A percentile compares a stretch with the other conserved stretches of the same genome.
phyloP scores from a whole-genome alignment of 129 eudicot genomes.

The Cynara cardunculus region DNA sequence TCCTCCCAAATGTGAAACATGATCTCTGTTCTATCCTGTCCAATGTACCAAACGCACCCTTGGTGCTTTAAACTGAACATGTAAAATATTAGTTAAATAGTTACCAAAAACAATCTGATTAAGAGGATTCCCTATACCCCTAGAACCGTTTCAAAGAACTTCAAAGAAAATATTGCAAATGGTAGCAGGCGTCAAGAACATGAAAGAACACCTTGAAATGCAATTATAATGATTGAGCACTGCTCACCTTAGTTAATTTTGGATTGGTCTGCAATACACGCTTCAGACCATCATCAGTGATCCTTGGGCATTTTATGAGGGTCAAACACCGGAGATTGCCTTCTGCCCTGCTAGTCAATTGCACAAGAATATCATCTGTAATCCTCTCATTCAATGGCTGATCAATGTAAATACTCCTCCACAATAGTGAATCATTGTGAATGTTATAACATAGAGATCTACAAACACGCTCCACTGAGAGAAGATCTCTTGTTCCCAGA shows the following conservation, averaged over 20 bases:
- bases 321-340: slow-evolving; percentile 55
- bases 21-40: too few species aligned
- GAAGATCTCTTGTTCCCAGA: slow-evolving; percentile 34
- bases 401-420: slow-evolving; percentile 30
- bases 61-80: neutral
- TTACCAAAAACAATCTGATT: neutral
- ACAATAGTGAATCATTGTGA: slow-evolving; percentile 32
- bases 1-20: too few species aligned
- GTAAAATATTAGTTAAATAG: neutral
- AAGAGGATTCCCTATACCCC: neutral
- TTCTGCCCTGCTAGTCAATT: slow-evolving; percentile 39
- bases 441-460: slow-evolving; percentile 20
- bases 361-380: slow-evolving; percentile 37
- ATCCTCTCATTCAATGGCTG: slow-evolving; percentile 38
- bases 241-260: slow-evolving; percentile 56
- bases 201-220: neutral
- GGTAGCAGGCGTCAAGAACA: neutral
- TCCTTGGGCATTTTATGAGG: slow-evolving; percentile 51
- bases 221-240: neutral
- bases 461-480: slow-evolving; percentile 27
- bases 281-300: slow-evolving; percentile 68
- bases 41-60: too few species aligned
- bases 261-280: slow-evolving; percentile 43
- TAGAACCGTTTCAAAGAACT: neutral
- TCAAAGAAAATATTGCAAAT: neutral